Percentiles rank a stretch among this genome's conserved stretches.
phyloP scores from a whole-genome alignment of 2,329 filamentous ascomycete genomes.

The Pleomassaria siparia region DNA sequence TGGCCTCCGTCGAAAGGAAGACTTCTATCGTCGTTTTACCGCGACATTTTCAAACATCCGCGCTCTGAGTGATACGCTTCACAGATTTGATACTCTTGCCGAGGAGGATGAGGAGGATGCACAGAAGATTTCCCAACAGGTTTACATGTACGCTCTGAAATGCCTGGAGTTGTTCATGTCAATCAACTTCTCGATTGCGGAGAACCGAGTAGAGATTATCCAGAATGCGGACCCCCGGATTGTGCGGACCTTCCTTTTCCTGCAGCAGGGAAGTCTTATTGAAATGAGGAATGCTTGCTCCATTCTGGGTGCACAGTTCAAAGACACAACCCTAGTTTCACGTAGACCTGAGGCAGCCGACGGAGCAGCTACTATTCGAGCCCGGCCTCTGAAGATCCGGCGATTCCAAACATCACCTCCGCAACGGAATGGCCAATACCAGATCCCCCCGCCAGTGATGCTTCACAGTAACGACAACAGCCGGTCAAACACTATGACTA shows the following conservation, averaged over 20 bases:
- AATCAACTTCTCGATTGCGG: constrained; percentile 39
- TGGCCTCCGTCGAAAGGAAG: constrained; percentile 39
- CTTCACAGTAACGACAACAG: constrained; percentile 51
- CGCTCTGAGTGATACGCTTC: constrained; percentile 57
- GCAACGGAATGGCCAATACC: constrained; percentile 34
- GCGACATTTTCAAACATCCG: constrained; percentile 59
- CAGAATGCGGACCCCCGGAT: constrained; percentile 58
- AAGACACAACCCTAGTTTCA: constrained; percentile 21
- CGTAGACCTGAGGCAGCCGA: constrained; percentile 26
- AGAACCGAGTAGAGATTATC: constrained; percentile 51
- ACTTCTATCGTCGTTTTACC: constrained; percentile 58
- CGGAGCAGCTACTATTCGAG: constrained; percentile 28
- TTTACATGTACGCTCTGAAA: constrained; percentile 37
- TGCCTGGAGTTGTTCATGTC: constrained; percentile 41
- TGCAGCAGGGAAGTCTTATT: constrained; percentile 59
- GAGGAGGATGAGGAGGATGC: constrained; percentile 54
- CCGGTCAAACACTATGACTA: constrained; percentile 55
- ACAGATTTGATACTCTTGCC: constrained; percentile 51
- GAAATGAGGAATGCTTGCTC: constrained; percentile 62
- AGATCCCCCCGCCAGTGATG: constrained; percentile 44
- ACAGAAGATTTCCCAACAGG: constrained; percentile 36
- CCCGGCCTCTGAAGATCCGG: constrained; percentile 31
- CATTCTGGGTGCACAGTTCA: constrained; percentile 49
- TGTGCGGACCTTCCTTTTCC: constrained; percentile 60
- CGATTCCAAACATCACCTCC: constrained; percentile 37